phyloP scores from a whole-genome alignment of 306 rosid genomes.

The Begonia loranthoides region DNA sequence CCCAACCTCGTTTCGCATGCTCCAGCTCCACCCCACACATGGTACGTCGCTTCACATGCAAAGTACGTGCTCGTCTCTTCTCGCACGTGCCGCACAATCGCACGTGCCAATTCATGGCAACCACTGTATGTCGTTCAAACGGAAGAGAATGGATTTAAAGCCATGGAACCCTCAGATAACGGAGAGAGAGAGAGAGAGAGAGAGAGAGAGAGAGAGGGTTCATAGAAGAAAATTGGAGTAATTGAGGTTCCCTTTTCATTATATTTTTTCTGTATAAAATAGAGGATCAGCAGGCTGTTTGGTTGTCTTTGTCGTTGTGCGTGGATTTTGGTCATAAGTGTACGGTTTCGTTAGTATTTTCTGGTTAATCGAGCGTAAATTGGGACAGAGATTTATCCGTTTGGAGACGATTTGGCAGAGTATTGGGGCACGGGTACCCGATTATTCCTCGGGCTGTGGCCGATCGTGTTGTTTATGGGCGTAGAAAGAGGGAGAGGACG shows the following conservation, averaged over 20 bases:
- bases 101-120: too few species aligned
- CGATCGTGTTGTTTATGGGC: conserved; percentile 20
- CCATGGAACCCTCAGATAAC: neutral
- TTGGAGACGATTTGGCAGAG: too few species aligned
- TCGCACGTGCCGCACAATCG: too few species aligned
- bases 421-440: neutral
- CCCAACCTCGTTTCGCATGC: too few species aligned
- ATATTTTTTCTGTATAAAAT: neutral
- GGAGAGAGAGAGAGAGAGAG: neutral
- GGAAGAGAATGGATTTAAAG: neutral
- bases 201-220: neutral
- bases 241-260: neutral
- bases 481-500: conserved; percentile 17
- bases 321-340: neutral
- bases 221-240: neutral
- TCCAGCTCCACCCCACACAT: too few species aligned
- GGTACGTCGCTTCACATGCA: too few species aligned
- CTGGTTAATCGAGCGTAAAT: too few species aligned
- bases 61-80: too few species aligned
- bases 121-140: too few species aligned
- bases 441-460: conserved; percentile 20
- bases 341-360: too few species aligned
- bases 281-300: neutral
- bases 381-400: too few species aligned
- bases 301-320: neutral